phyloP scores from a whole-genome alignment of 2,329 filamentous ascomycete species.

The Trichoderma cornu-damae region DNA sequence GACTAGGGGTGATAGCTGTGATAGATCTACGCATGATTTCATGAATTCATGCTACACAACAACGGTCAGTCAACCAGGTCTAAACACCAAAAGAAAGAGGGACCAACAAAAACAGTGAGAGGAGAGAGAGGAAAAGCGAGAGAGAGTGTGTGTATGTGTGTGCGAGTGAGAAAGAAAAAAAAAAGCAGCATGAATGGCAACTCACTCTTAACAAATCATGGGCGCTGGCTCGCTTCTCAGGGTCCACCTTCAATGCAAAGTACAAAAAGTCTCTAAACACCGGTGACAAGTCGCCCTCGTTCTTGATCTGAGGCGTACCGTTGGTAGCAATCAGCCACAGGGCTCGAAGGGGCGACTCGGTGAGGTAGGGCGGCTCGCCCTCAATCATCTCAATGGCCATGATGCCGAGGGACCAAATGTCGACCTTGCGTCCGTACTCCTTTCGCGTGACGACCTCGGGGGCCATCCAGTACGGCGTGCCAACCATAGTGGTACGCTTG shows the following conservation, averaged over 20 bases:
- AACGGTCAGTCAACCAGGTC: conserved; percentile 21
- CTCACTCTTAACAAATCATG: conserved; percentile 88
- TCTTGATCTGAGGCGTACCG: conserved; percentile 91
- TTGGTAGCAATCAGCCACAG: conserved; percentile 96
- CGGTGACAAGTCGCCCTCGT: conserved; percentile 73
- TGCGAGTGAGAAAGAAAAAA: too few relatives aligned
- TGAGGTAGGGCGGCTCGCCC: conserved; percentile 93
- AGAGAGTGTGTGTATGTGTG: too few relatives aligned
- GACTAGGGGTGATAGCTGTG: conserved; percentile 79
- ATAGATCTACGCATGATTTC: conserved; percentile 66
- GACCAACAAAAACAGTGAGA: too few relatives aligned
- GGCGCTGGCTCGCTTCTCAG: conserved; percentile 91
- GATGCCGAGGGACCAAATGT: conserved; percentile 97
- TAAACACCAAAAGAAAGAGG: background rate
- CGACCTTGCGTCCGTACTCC: conserved; percentile 96
- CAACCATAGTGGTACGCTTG: conserved; percentile 98
- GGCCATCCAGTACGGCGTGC: conserved; percentile 99
- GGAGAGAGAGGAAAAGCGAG: conserved; percentile 27
- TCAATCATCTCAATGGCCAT: conserved; percentile 99
- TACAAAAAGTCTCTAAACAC: conserved; percentile 89
- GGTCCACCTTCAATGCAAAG: conserved; percentile 92
- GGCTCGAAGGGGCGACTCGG: conserved; percentile 86
- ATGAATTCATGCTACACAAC: conserved; percentile 70
- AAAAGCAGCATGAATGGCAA: too few relatives aligned
- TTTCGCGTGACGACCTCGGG: conserved; percentile 96